phyloP scores from a whole-genome alignment of 768 basidiomycete species.

The Mycena latifolia region DNA sequence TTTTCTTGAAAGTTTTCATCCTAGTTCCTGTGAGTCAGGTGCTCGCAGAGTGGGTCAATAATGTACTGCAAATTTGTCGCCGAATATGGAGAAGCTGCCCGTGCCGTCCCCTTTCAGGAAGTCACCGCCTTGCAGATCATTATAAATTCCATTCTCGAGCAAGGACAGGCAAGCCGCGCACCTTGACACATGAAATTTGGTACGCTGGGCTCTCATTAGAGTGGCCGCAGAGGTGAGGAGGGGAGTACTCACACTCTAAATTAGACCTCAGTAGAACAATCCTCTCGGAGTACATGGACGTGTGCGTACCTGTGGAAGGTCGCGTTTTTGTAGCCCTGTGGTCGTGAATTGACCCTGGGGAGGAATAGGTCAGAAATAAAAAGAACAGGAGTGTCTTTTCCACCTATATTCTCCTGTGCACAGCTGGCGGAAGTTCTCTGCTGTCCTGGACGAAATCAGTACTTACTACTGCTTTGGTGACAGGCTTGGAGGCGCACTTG shows the following conservation, averaged over 20 bases:
- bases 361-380: too few relatives aligned
- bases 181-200: conserved; percentile 99
- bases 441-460: conserved; percentile 73
- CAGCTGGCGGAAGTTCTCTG: conserved; percentile 97
- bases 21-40: conserved; percentile 54
- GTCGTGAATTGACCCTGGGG: conserved; percentile 80
- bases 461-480: too few relatives aligned
- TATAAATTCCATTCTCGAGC: too few relatives aligned
- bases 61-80: conserved; percentile 90
- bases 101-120: conserved; percentile 96
- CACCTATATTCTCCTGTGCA: conserved; percentile 98
- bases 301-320: conserved; percentile 87
- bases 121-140: conserved; percentile 98
- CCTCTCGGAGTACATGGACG: conserved; percentile 5
- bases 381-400: conserved; percentile 29
- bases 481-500: conserved; percentile 70
- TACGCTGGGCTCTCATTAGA: conserved; percentile 60
- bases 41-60: not conserved
- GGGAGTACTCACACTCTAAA: conserved; percentile 74
- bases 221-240: conserved; percentile 14
- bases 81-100: conserved; percentile 97
- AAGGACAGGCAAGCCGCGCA: conserved; percentile 37
- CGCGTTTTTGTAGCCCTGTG: conserved; percentile 93
- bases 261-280: conserved; percentile 34
- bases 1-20: conserved; percentile 97